Base-by-base conservation (phyloP, 768 basidiomycete genomes). In the Boletus insuetus region DNA sequence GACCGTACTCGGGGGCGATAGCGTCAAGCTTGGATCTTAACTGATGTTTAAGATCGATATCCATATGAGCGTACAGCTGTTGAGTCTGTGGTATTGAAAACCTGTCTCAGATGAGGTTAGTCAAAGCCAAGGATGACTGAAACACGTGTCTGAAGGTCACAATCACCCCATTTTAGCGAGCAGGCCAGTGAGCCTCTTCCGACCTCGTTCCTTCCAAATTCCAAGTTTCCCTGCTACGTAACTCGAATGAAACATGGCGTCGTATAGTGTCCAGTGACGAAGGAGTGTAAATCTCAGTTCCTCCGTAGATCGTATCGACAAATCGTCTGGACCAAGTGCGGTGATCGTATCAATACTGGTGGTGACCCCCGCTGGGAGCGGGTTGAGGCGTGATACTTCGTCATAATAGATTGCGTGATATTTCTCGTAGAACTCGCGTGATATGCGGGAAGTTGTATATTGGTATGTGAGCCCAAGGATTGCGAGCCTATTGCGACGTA, bases 131-230 rank as follows among this genome's bases (percentile, higher is more conserved):
- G 17, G 20, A 35, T 45, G 46, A 24, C 42, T 40, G 47, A 53
- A 54, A 48, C 44, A 14, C 32, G 14, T 35, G 37, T 50, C n/a
- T n/a, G n/a, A n/a, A n/a, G n/a, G n/a, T n/a, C n/a, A n/a, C 16
- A 73, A 79, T 58, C 69, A 98, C 94, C 97, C 97, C 93, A 99
- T 99, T 77, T 98, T 98, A 16, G 97, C 97, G 22, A 99, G 76
- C 47, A 99, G 75, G 9, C 96, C 97, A 1, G 88, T 91, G 52
- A 99, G 74, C 59, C 86, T 82, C 69, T 94, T 95, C 57, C 90
- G 80, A 20, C 97, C 97, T 51, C 85, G 82, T 69, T 98, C 96
- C 66, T 90, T 94, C 97, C 97, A 98, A 52, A 96, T 91, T 4
- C 94, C 94, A 55, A 99, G 80, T 70, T 93, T 94, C 48, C 91